Base-by-base conservation (phyloP, 2,329 filamentous ascomycete species). In the Calonectria crousiana region DNA sequence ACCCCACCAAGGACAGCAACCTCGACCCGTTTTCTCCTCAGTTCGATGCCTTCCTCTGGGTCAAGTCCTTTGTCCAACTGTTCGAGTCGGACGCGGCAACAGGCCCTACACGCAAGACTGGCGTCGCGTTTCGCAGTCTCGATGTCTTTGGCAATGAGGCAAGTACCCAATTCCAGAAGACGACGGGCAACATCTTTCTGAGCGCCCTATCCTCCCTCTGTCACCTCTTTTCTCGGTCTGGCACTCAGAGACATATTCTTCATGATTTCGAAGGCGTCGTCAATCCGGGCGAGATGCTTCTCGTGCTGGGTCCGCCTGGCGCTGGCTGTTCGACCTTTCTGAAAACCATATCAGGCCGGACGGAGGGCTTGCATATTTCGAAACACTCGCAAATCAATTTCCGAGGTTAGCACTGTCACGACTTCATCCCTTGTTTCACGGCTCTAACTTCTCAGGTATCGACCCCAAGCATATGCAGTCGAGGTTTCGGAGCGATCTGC, bases 251-350 rank as follows among this genome's bases (percentile, higher is more conserved):
- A 9, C 38, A 81, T 14, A 83, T 83, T 13, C 58, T 83, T 4
- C 75, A 74, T 0, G 64, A 79, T 4, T 83, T 83, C 9, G 81
- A 83, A 32, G 82, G 82, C 18, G 58, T 83, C 2, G 38, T 83
- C 5, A 78, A 83, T 0, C 65, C 81, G 3, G 82, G 82, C 0
- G 81, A 83, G 53, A 38, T 83, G 66, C 26, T 83, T 0, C 74
- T 83, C 1, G 82, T 83, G 0, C 75, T 93, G 8, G 92, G 92
- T 11, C 88, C 90, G 36, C 91, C 90, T 9, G 85, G 85, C 0
- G 83, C 82, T 47, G 90, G 90, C 18, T 91, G 90, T 77, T 88
- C 87, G 23, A 92, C 90, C 0, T 82, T 92, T 1, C 82, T 92
- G 11, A 92, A 92, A 80, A 87, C 90, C 0, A 85, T 92, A 20